Evolutionary conservation across 805 yeast genomes (phyloP).

Genomic region (Scheffersomyces lignosus): DNA sequence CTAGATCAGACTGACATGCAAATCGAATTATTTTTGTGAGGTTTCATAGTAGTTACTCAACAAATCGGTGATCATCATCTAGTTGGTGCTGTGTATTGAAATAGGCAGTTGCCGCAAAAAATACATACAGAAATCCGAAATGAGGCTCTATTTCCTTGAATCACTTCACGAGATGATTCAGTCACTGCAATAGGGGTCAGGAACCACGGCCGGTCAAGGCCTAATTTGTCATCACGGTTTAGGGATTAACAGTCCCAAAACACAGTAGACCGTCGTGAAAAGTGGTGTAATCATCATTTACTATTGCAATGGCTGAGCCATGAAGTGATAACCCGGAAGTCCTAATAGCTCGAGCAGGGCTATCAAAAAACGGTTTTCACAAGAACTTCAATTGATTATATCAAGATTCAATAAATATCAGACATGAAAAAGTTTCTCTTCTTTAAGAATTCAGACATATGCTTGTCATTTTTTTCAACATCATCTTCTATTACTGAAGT

Average conservation of each 20-base stretch:
- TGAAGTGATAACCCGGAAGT: no score
- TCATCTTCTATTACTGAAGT: slow-evolving; percentile 55
- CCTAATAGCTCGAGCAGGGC: slow-evolving; percentile 2
- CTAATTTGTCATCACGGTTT: slow-evolving; percentile 43
- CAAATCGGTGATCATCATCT: slow-evolving; percentile 16
- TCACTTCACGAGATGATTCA: no score
- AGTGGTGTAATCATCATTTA: slow-evolving; percentile 49
- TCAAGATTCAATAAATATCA: slow-evolving; percentile 26
- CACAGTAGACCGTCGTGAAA: slow-evolving; percentile 56
- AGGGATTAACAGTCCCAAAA: slow-evolving; percentile 44
- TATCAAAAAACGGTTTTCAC: slow-evolving; percentile 18
- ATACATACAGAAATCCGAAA: no score
- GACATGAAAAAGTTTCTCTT: slow-evolving; percentile 59
- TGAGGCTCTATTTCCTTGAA: no score
- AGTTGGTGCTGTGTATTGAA: no score
- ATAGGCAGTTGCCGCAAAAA: not conserved
- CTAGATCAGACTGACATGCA: slow-evolving; percentile 44
- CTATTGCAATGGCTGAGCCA: slow-evolving; percentile 19
- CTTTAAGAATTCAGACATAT: slow-evolving; percentile 85
- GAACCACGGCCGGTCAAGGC: slow-evolving; percentile 58
- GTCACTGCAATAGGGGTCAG: no score
- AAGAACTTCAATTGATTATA: slow-evolving; percentile 22
- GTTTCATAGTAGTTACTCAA: slow-evolving; percentile 21
- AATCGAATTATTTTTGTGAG: slow-evolving; percentile 31
- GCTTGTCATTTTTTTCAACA: slow-evolving; percentile 88